Evolutionary conservation across 2,329 filamentous ascomycete genomes (phyloP).

Genomic region (Elsinoe necatrix): DNA sequence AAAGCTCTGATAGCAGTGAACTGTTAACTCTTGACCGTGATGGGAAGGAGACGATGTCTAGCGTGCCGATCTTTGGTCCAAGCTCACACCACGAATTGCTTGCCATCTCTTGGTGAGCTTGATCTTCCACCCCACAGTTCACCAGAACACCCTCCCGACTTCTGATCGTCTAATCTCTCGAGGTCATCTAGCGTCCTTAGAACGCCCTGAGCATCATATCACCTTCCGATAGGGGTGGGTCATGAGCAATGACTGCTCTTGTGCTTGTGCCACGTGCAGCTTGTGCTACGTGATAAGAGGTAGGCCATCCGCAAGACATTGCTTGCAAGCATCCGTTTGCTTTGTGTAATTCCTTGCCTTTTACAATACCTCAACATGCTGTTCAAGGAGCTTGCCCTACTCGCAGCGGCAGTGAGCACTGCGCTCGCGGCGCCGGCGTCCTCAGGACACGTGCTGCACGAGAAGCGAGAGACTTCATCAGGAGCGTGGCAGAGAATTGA

Average conservation of each 20-base stretch:
- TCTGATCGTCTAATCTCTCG: background rate
- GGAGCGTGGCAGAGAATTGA: conserved; percentile 33
- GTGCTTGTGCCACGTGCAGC: background rate
- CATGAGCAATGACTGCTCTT: background rate
- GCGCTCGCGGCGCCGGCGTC: conserved; percentile 10
- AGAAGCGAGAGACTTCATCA: conserved; percentile 29
- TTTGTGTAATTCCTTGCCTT: background rate
- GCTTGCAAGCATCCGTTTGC: background rate
- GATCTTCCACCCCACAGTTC: conserved; percentile 7
- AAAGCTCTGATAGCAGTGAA: conserved; percentile 2
- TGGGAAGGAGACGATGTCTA: conserved; percentile 1
- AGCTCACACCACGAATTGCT: background rate
- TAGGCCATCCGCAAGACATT: background rate
- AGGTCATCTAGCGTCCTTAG: background rate
- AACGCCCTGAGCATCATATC: background rate
- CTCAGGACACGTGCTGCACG: conserved; percentile 35
- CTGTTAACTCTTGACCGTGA: background rate
- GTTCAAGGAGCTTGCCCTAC: background rate
- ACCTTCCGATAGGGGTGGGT: background rate
- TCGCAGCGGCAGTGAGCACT: background rate
- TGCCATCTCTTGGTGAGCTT: conserved; percentile 1
- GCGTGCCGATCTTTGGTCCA: background rate
- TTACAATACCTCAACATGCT: background rate
- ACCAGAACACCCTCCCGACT: background rate
- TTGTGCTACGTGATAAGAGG: background rate